Evolutionary conservation across 2,329 filamentous ascomycete species (phyloP).

Genomic region (Claviceps pusilla): DNA sequence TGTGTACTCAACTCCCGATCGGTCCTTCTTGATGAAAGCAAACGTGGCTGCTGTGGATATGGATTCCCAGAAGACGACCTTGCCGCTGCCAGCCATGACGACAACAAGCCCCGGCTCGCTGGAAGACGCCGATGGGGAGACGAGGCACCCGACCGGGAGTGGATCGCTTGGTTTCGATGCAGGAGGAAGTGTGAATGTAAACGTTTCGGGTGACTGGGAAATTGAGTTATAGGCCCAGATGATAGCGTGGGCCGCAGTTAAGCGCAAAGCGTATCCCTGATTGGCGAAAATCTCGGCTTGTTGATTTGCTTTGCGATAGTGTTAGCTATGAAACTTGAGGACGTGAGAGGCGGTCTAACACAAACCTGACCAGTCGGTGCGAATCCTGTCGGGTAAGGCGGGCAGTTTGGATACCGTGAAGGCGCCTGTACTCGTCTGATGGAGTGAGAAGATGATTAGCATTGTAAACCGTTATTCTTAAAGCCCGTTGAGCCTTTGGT

Average conservation of each 20-base stretch:
- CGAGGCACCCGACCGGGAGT: conserved; percentile 68
- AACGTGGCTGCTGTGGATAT: conserved; percentile 77
- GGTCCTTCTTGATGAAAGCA: conserved; percentile 67
- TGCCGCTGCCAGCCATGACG: conserved; percentile 69
- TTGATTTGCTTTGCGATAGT: conserved; percentile 35
- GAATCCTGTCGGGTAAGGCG: conserved; percentile 63
- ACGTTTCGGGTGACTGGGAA: conserved; percentile 56
- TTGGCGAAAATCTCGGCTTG: conserved; percentile 51
- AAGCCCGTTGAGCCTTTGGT: background rate
- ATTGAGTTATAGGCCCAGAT: conserved; percentile 78
- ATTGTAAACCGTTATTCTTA: background rate
- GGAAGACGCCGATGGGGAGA: conserved; percentile 63
- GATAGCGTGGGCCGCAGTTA: conserved; percentile 70
- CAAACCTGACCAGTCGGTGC: conserved; percentile 50
- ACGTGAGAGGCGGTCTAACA: conserved; percentile 14
- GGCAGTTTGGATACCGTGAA: conserved; percentile 78
- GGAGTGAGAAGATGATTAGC: conserved; percentile 3
- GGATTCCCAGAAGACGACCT: conserved; percentile 88
- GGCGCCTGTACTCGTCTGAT: conserved; percentile 65
- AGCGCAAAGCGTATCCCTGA: conserved; percentile 59
- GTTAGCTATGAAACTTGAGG: background rate
- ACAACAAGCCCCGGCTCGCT: conserved; percentile 75
- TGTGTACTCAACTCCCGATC: conserved; percentile 60
- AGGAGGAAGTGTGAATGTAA: conserved; percentile 66
- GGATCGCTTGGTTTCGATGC: conserved; percentile 53